Percentiles rank a stretch among this genome's conserved stretches.
Conservation (phyloP, 768 basidiomycete genomes). For the Kwoniella newhampshirensis region DNA sequence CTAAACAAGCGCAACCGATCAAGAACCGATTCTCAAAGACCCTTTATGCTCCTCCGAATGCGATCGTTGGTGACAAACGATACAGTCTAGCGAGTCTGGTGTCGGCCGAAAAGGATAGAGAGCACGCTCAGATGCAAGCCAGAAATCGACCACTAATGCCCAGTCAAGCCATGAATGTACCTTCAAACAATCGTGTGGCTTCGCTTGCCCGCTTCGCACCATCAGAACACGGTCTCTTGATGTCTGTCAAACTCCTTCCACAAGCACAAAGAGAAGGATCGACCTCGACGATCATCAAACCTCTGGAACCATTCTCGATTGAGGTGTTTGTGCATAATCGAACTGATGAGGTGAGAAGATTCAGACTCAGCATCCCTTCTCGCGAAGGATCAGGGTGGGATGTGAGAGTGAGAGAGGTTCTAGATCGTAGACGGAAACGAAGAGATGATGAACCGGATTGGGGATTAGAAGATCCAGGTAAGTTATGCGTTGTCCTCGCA, state of each 20-base stretch:
- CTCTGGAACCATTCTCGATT: conserved; percentile 45
- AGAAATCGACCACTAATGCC: conserved; percentile 34
- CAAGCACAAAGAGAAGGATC: neutral
- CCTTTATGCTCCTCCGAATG: conserved; percentile 19
- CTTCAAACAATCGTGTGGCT: neutral
- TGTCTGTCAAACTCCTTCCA: conserved; percentile 41
- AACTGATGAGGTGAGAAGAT: conserved; percentile 40
- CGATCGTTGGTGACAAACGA: conserved; percentile 46
- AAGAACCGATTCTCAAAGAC: conserved; percentile 15
- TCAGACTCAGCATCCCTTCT: conserved; percentile 42
- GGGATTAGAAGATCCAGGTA: conserved; percentile 21
- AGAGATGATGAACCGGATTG: conserved; percentile 13
- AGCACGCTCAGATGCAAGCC: neutral
- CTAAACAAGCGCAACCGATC: conserved; percentile 5
- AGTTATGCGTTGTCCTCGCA: conserved; percentile 1
- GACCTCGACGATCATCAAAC: conserved; percentile 2
- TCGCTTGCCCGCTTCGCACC: neutral
- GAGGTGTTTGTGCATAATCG: conserved; percentile 53
- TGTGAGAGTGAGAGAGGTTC: conserved; percentile 14
- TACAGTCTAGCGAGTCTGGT: conserved; percentile 42
- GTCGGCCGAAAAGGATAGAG: conserved; percentile 17
- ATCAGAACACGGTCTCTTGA: conserved; percentile 34
- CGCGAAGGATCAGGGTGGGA: conserved; percentile 12
- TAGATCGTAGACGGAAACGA: conserved; percentile 10
- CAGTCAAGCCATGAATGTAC: conserved; percentile 30